phyloP scores from a whole-genome alignment of 73 alveolate species.

The Tetrahymena borealis region DNA sequence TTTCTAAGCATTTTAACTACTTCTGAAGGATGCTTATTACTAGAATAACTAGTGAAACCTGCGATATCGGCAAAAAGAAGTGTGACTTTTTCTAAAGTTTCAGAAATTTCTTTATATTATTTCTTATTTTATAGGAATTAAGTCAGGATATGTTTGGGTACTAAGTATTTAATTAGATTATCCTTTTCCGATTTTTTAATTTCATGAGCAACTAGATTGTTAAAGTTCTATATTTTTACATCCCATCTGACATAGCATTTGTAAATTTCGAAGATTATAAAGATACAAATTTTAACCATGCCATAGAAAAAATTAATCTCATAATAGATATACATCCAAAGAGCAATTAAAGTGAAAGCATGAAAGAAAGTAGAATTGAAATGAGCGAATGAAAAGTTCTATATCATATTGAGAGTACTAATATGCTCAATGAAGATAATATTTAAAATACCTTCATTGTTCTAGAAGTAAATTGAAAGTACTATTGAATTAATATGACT shows the following conservation, averaged over 20 bases:
- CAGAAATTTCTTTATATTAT: constrained; percentile 12
- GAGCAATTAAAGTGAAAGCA: background rate
- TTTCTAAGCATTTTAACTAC: constrained; percentile 42
- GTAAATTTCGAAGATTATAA: background rate
- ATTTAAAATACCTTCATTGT: background rate
- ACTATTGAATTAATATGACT: background rate
- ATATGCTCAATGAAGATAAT: background rate
- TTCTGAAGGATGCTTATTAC: constrained; percentile 32
- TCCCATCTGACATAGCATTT: background rate
- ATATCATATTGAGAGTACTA: background rate
- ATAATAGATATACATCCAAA: background rate
- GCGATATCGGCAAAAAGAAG: constrained; percentile 49
- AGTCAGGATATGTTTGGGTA: constrained; percentile 31
- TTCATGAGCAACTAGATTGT: background rate
- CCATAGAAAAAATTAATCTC: background rate
- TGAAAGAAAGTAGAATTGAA: background rate
- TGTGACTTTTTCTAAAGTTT: constrained; percentile 18
- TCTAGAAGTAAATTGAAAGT: background rate
- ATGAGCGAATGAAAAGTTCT: background rate
- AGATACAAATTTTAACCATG: background rate
- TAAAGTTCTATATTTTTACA: background rate
- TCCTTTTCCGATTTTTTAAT: constrained; percentile 21
- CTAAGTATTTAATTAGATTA: constrained; percentile 18
- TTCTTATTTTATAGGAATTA: constrained; percentile 21
- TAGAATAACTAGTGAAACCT: constrained; percentile 41